phyloP scores from a whole-genome alignment of 768 basidiomycete genomes.

The Suillus sp. region DNA sequence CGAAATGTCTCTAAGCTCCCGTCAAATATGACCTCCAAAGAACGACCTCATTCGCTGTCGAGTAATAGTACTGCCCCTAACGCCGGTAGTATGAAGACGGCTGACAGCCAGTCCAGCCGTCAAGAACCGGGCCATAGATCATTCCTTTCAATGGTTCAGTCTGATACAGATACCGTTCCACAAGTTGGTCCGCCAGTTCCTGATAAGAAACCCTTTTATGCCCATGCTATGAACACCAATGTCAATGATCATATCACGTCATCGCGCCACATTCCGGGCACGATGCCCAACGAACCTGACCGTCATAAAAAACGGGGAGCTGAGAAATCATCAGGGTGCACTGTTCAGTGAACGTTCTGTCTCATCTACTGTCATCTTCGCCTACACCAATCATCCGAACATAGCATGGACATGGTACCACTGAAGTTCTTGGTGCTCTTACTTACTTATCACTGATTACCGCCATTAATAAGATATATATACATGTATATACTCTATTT shows the following conservation, averaged over 20 bases:
- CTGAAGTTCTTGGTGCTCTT: background rate
- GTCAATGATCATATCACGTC: constrained; percentile 1
- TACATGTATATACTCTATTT: constrained; percentile 4
- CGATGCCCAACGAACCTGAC: constrained; percentile 18
- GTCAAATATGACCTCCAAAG: constrained; percentile 40
- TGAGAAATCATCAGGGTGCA: constrained; percentile 29
- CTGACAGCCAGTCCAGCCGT: constrained; percentile 46
- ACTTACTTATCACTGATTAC: background rate
- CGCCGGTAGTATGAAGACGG: constrained; percentile 55
- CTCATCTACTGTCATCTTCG: background rate
- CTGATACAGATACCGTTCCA: constrained; percentile 29
- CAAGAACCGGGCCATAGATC: constrained; percentile 39
- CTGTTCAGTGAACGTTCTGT: constrained; percentile 25
- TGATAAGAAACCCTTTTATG: constrained; percentile 17
- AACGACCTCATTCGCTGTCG: constrained; percentile 58
- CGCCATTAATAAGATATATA: background rate
- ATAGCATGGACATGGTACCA: constrained; percentile 1
- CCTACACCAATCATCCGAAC: background rate
- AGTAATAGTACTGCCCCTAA: constrained; percentile 61
- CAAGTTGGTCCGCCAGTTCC: constrained; percentile 12
- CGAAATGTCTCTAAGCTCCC: constrained; percentile 40
- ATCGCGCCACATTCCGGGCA: constrained; percentile 17
- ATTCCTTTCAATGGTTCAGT: constrained; percentile 35
- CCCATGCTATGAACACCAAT: constrained; percentile 8
- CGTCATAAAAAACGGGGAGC: constrained; percentile 32